phyloP scores from a whole-genome alignment of 75 land plant species.

The Isoetes taiwanensis region DNA sequence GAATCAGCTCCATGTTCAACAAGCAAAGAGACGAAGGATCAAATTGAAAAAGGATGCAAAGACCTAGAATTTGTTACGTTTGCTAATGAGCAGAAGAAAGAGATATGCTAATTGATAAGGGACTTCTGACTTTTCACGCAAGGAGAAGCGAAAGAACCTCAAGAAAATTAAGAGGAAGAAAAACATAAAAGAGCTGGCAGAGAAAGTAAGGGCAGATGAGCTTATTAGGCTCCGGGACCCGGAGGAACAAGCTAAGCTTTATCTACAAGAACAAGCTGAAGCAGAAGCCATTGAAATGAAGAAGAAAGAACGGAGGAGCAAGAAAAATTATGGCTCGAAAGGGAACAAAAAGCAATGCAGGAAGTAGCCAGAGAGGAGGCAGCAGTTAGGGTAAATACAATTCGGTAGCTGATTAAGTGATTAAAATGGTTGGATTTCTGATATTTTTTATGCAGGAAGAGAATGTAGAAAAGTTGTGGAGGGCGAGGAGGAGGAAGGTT shows the following conservation, averaged over 20 bases:
- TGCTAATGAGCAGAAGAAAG: too few species aligned
- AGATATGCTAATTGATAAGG: too few species aligned
- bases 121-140: too few species aligned
- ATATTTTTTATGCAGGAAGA: constrained; percentile 17
- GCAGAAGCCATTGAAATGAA: constrained; percentile 29
- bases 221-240: constrained; percentile 42
- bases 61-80: too few species aligned
- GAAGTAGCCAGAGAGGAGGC: constrained; percentile 18
- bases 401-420: too few species aligned
- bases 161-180: constrained; percentile 79
- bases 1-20: too few species aligned
- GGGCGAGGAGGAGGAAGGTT: constrained; percentile 43
- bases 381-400: too few species aligned
- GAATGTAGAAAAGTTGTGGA: too few species aligned
- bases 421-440: background rate
- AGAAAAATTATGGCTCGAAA: constrained; percentile 54
- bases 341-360: constrained; percentile 23
- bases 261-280: constrained; percentile 35
- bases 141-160: constrained; percentile 59
- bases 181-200: constrained; percentile 39
- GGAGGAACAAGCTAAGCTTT: constrained; percentile 30
- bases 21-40: too few species aligned
- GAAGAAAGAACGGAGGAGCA: constrained; percentile 49
- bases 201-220: constrained; percentile 33
- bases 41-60: too few species aligned